These are phyloP conservation scores for Skeletonema marinoi DNA, from an alignment of 108 stramenopile genomes.

Conservation along the genomic window DNA sequence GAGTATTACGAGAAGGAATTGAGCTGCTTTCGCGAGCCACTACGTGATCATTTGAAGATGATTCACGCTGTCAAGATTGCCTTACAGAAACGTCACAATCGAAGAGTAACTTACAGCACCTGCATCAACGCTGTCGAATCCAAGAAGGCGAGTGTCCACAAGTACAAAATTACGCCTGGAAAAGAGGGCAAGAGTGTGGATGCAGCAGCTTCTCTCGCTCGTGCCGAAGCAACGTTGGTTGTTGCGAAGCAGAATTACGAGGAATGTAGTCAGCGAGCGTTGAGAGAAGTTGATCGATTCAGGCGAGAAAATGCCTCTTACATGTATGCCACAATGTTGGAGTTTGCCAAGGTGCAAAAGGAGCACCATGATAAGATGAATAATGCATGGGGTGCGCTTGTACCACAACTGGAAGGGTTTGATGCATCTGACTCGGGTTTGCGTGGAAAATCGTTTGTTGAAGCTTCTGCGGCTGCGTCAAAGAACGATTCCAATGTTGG, in stretches of 20 bases:
- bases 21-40: constrained; percentile 63
- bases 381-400: constrained; percentile 50
- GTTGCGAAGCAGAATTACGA: constrained; percentile 55
- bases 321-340: constrained; percentile 66
- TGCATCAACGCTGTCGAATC: constrained; percentile 43
- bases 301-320: constrained; percentile 54
- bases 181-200: constrained; percentile 38
- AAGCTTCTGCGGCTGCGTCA: constrained; percentile 21
- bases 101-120: constrained; percentile 63
- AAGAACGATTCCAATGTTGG: constrained; percentile 5
- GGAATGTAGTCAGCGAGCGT: constrained; percentile 52
- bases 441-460: constrained; percentile 15
- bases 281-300: constrained; percentile 64
- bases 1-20: constrained; percentile 70
- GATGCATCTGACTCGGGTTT: constrained; percentile 1
- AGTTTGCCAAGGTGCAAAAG: constrained; percentile 64
- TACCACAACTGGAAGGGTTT: constrained; percentile 48
- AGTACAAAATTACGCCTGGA: constrained; percentile 36
- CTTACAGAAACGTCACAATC: constrained; percentile 68
- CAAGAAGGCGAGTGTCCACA: constrained; percentile 36
- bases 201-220: constrained; percentile 42
- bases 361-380: constrained; percentile 64
- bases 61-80: constrained; percentile 81
- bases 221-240: constrained; percentile 40
- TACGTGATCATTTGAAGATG: constrained; percentile 74